These are phyloP conservation scores for Penicillium sp. DNA, from an alignment of 2,329 filamentous ascomycete species.

Conservation along the genomic window DNA sequence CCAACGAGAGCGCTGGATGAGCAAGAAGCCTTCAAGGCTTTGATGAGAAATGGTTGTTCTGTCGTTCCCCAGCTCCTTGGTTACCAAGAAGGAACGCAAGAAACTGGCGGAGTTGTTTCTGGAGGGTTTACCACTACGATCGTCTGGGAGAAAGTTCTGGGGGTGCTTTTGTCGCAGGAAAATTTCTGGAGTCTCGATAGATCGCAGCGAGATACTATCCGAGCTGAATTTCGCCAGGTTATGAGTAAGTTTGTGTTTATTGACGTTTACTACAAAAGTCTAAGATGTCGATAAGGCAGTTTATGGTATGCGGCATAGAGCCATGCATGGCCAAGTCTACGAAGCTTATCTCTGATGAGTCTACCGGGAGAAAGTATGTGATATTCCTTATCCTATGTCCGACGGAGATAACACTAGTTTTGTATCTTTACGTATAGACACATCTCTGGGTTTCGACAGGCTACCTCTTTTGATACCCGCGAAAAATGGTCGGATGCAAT, in stretches of 20 bases:
- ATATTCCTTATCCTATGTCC: background rate
- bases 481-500: no score
- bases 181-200: background rate
- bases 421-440: background rate
- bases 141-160: background rate
- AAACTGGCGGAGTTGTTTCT: background rate
- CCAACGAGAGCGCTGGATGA: no score
- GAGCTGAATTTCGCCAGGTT: background rate
- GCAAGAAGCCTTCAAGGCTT: background rate
- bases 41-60: background rate
- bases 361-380: background rate
- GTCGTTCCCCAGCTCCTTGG: background rate
- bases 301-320: background rate
- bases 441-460: background rate
- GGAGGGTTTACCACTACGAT: background rate
- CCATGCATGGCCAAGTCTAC: background rate
- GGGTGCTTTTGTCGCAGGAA: background rate
- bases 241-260: background rate
- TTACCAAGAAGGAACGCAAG: background rate
- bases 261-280: background rate
- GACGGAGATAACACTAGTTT: background rate
- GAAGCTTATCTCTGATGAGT: background rate
- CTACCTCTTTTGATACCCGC: no score
- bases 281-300: background rate
- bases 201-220: background rate